Evolutionary conservation across 176 grass and related monocot genomes (phyloP), one percentile per base, ranked within the genome.

Genomic region (Cenchrus purpureus): DNA sequence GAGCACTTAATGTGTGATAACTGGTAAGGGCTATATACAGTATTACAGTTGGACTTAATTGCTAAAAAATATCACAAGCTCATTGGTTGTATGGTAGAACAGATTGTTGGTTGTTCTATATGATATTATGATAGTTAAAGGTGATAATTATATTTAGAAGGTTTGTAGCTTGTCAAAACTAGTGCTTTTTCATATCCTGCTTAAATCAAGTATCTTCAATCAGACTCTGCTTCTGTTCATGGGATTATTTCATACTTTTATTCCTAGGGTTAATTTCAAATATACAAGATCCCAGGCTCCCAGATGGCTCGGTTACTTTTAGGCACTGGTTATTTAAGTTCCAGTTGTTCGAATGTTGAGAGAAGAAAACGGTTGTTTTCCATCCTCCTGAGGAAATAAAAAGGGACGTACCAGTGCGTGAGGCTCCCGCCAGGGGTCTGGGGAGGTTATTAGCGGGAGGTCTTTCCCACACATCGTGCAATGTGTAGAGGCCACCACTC

Each of bases 1-100:
- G 56, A 50, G 6, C 55, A 71, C 4, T 68, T 78, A 68, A 64
- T 63, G n/a, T 53, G 54, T 54, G 65, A 71, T 79, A 19, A 34
- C 22, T 45, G 42, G 68, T 55, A 7, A 12, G 67, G 6, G 20
- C 19, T 80, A 62, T 28, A 56, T 57, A 19, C 37, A 32, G 31
- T 32, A 32, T 32, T 32, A 32, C 31, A 43, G 62, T 29, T 12
- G 7, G 62, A 57, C 17, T 40, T 40, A 82, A 69, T 32, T 78
- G 82, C 7, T 25, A 49, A 34, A 71, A 45, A 78, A 66, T 15
- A 76, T 32, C 62, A 71, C 22, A 56, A 43, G 48, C 14, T 25
- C 45, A 28, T 74, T 37, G 22, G 29, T 76, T 57, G 15, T 19
- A 76, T 72, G 52, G 44, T 44, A 77, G 59, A 65, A 71, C 37